phyloP scores from a whole-genome alignment of 257 asterid species.

The Nicotiana attenuata region DNA sequence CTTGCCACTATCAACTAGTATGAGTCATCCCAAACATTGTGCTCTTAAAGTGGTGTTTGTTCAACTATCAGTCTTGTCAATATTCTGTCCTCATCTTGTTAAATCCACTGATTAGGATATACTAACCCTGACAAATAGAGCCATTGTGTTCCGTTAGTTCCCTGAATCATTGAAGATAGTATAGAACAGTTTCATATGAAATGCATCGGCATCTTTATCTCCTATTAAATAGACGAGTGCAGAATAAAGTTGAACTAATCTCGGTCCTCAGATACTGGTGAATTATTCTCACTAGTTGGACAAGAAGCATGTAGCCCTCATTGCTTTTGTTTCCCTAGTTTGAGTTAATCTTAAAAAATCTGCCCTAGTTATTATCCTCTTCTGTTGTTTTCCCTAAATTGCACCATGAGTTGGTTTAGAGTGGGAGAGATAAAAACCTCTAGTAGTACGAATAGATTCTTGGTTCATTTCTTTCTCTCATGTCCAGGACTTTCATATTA shows the following conservation, averaged over 20 bases:
- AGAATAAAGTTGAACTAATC: background rate
- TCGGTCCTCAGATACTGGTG: background rate
- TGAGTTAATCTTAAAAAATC: background rate
- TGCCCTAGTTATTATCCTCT: background rate
- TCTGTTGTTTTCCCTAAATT: background rate
- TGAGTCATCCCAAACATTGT: background rate
- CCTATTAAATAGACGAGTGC: background rate
- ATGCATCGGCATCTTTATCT: background rate
- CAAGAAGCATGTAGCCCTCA: background rate
- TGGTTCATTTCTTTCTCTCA: background rate
- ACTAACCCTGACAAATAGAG: background rate
- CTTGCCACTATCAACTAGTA: background rate
- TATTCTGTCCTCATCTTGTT: background rate
- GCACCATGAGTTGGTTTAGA: background rate
- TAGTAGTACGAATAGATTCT: background rate
- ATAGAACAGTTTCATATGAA: background rate
- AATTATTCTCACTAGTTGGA: no score
- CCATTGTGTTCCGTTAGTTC: background rate
- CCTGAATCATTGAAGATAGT: background rate
- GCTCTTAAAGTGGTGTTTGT: background rate
- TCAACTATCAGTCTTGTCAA: background rate
- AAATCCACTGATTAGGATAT: background rate
- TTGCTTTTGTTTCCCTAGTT: background rate
- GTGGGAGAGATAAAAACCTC: background rate
- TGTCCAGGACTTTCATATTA: background rate